Conservation (phyloP, 257 asterid genomes). For the Solanum pimpinellifolium region DNA sequence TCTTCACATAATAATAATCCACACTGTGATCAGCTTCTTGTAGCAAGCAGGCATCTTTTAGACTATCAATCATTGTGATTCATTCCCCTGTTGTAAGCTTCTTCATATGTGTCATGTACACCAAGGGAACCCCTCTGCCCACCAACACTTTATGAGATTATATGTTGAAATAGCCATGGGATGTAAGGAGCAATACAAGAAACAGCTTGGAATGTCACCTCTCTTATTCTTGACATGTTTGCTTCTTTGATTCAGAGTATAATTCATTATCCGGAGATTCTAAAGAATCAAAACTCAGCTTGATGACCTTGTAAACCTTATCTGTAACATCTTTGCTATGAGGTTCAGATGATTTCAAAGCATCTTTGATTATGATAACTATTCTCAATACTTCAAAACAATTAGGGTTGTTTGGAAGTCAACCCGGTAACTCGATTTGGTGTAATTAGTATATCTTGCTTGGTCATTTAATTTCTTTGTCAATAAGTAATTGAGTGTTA, state of each 20-base stretch:
- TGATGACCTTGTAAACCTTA: conserved; percentile 3
- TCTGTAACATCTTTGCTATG: background rate
- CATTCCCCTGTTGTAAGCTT: conserved; percentile 7
- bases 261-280: background rate
- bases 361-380: background rate
- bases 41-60: conserved; percentile 10
- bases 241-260: background rate
- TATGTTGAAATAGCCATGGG: background rate
- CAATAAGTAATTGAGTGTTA: no score
- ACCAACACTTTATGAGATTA: conserved; percentile 7
- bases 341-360: background rate
- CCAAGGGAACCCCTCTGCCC: conserved; percentile 11
- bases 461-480: no score
- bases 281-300: conserved; percentile 11
- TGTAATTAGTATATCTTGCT: no score
- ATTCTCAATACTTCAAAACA: no score
- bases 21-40: background rate
- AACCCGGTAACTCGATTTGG: no score
- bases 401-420: no score
- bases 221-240: background rate
- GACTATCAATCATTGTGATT: conserved; percentile 1
- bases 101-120: conserved; percentile 1
- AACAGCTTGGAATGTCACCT: background rate
- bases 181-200: conserved; percentile 11
- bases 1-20: background rate